phyloP scores from a whole-genome alignment of 352 stramenopile species.

The Nothophytophthora sp. region DNA sequence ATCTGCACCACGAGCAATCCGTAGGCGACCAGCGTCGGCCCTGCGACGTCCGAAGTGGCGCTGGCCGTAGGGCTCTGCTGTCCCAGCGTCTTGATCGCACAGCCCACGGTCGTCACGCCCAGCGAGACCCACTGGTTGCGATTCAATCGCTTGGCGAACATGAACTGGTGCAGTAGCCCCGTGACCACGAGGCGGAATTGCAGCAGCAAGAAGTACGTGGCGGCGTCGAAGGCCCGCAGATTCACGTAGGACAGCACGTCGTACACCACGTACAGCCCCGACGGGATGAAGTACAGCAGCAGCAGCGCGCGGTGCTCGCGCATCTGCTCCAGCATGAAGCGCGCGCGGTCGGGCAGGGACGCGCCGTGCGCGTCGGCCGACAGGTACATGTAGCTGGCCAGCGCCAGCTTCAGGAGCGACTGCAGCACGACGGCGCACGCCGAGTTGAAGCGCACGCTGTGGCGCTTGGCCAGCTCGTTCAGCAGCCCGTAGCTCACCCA shows the following conservation, averaged over 20 bases:
- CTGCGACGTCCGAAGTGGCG: constrained; percentile 3
- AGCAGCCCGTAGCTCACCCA: constrained; percentile 80
- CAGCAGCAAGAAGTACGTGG: constrained; percentile 79
- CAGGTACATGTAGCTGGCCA: constrained; percentile 75
- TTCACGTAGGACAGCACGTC: constrained; percentile 87
- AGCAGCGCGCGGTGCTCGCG: constrained; percentile 45
- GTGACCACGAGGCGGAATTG: constrained; percentile 85
- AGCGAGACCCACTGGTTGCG: constrained; percentile 80
- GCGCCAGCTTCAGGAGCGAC: constrained; percentile 66
- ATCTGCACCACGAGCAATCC: constrained; percentile 69
- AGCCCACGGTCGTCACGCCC: constrained; percentile 67
- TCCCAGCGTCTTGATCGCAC: constrained; percentile 78
- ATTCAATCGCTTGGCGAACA: constrained; percentile 76
- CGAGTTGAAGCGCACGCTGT: constrained; percentile 72
- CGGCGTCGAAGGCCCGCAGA: constrained; percentile 65
- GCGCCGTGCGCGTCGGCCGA: constrained; percentile 38
- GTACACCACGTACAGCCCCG: constrained; percentile 79
- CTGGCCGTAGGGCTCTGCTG: constrained; percentile 19
- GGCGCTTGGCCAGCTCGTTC: constrained; percentile 76
- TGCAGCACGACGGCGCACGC: constrained; percentile 76
- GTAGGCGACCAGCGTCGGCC: constrained; percentile 51
- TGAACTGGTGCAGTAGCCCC: constrained; percentile 71
- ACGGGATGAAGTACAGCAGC: constrained; percentile 74
- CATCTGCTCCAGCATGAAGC: constrained; percentile 39
- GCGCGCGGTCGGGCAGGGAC: constrained; percentile 23